phyloP scores from a whole-genome alignment of 177 flowering plant genomes.

The Vitis hybrid region DNA sequence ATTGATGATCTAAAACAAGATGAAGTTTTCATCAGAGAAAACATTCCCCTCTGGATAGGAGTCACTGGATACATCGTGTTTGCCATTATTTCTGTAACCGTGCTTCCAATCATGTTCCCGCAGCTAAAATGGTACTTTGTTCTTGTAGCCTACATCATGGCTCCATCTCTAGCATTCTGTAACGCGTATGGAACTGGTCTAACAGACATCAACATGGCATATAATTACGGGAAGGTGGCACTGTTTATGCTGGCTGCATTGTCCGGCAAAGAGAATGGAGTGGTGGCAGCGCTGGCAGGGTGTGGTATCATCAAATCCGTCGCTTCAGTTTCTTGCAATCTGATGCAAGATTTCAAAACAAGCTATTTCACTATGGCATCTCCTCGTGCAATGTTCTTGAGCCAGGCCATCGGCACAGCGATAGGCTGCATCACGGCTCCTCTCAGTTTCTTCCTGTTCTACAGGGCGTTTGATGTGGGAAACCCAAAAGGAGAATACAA shows the following conservation, averaged over 20 bases:
- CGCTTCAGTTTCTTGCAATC: slow-evolving; percentile 15
- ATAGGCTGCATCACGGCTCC: slow-evolving; percentile 15
- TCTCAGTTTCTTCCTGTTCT: slow-evolving; percentile 16
- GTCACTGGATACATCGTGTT: slow-evolving; percentile 54
- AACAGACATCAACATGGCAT: slow-evolving; percentile 26
- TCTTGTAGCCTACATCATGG: slow-evolving; percentile 20
- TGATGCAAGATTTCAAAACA: slow-evolving; percentile 16
- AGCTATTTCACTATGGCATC: slow-evolving; percentile 16
- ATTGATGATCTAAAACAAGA: slow-evolving; percentile 50
- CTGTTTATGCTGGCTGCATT: slow-evolving; percentile 20
- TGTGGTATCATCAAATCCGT: slow-evolving; percentile 27
- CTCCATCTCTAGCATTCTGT: slow-evolving; percentile 27
- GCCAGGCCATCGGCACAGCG: slow-evolving; percentile 17
- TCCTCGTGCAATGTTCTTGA: slow-evolving; percentile 15
- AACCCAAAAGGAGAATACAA: slow-evolving; percentile 17
- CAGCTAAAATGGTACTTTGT: slow-evolving; percentile 26
- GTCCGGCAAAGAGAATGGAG: slow-evolving; percentile 22
- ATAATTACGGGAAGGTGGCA: slow-evolving; percentile 26
- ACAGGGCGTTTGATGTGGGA: slow-evolving; percentile 15
- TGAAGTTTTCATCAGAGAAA: slow-evolving; percentile 62
- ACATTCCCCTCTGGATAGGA: slow-evolving; percentile 79
- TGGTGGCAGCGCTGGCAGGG: slow-evolving; percentile 27
- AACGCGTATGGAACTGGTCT: slow-evolving; percentile 32
- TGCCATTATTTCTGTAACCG: slow-evolving; percentile 13
- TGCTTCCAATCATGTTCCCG: slow-evolving; percentile 23